These are phyloP conservation scores for Diaporthe ampelina DNA, from an alignment of 2,329 filamentous ascomycete species.

Conservation along the genomic window DNA sequence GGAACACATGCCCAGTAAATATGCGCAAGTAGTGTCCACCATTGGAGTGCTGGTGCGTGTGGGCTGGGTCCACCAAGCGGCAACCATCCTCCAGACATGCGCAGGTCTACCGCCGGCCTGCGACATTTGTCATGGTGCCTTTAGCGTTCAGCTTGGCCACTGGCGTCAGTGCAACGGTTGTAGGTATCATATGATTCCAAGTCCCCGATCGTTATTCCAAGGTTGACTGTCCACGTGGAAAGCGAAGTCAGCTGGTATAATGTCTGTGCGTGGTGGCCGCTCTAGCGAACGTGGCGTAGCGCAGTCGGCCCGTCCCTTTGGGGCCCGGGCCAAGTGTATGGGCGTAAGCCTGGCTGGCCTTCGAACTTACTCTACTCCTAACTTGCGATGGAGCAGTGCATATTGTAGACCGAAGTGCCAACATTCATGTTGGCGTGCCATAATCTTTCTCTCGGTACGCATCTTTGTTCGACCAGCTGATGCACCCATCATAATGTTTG, in stretches of 20 bases:
- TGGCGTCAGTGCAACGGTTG: no score
- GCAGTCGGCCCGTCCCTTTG: conserved; percentile 3
- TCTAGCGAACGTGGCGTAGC: neutral
- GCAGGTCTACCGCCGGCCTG: no score
- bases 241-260: neutral
- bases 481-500: neutral
- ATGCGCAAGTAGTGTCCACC: neutral
- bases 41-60: neutral
- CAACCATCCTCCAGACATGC: neutral
- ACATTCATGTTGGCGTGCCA: neutral
- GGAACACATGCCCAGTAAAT: neutral
- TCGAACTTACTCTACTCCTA: neutral
- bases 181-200: neutral
- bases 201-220: no score
- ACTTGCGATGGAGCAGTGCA: neutral
- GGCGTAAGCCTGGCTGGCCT: neutral
- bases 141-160: neutral
- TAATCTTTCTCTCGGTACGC: neutral
- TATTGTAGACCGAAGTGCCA: neutral
- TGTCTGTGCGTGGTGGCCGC: neutral
- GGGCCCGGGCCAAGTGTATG: neutral
- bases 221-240: no score
- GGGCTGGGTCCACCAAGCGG: neutral
- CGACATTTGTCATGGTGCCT: no score
- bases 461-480: neutral